Evolutionary conservation across 306 rosid genomes (phyloP).

Genomic region (Pyrus pyrifolia): DNA sequence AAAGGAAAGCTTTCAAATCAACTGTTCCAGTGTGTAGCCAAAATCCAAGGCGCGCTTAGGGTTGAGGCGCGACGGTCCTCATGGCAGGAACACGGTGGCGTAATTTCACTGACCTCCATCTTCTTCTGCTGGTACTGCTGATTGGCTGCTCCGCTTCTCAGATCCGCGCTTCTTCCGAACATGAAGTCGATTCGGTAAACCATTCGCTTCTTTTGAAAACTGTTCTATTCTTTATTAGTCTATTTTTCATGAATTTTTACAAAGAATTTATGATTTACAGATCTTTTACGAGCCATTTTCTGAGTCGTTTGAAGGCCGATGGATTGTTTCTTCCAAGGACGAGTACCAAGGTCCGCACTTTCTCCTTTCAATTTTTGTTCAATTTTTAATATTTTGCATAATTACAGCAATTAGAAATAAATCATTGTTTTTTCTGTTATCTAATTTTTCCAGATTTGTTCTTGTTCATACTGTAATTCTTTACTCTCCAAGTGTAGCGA

Average conservation of each 20-base stretch:
- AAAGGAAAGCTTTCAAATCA: not conserved
- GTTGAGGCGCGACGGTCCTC: not conserved
- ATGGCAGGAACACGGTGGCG: conserved; percentile 3
- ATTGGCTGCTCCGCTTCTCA: conserved; percentile 9
- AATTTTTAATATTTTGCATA: too few relatives aligned
- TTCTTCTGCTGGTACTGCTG: not conserved
- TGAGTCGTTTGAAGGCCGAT: conserved; percentile 43
- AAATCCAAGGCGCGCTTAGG: not conserved
- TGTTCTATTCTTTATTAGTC: too few relatives aligned
- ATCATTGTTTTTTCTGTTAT: too few relatives aligned
- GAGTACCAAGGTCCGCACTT: conserved; percentile 37
- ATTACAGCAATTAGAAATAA: not conserved
- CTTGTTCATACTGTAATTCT: too few relatives aligned
- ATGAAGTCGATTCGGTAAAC: not conserved
- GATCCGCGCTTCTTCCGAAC: conserved; percentile 15
- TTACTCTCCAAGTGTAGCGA: not conserved
- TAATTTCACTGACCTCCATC: not conserved
- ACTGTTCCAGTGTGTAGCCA: not conserved
- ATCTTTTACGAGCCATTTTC: conserved; percentile 56
- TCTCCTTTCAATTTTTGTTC: not conserved
- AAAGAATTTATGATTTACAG: not conserved
- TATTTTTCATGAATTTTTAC: not conserved
- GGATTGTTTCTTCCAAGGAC: conserved; percentile 49
- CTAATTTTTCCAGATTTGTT: not conserved
- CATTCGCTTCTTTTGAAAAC: not conserved